Conservation (phyloP, 257 asterid genomes). For the Coffea eugenioides region DNA sequence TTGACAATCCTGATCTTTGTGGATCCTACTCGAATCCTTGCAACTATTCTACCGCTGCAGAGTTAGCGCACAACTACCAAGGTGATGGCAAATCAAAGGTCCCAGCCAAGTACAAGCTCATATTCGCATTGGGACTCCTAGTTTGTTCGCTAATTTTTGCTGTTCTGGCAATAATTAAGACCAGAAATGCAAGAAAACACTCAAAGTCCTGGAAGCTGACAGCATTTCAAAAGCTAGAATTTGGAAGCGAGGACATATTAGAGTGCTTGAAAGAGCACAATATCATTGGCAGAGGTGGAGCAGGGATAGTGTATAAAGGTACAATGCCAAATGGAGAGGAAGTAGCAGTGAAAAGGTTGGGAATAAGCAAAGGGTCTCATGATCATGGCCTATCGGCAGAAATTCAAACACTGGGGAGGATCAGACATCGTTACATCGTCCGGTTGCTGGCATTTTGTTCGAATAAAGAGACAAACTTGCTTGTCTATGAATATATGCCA, state of each 20-base stretch:
- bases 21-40: slow-evolving; percentile 29
- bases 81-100: slow-evolving; percentile 27
- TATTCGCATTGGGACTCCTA: slow-evolving; percentile 40
- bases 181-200: slow-evolving; percentile 30
- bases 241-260: slow-evolving; percentile 38
- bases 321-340: slow-evolving; percentile 35
- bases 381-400: slow-evolving; percentile 43
- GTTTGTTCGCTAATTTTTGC: slow-evolving; percentile 36
- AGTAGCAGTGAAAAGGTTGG: slow-evolving; percentile 38
- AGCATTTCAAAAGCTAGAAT: slow-evolving; percentile 46
- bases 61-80: slow-evolving; percentile 13
- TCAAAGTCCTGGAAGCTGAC: slow-evolving; percentile 43
- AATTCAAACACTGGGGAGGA: slow-evolving; percentile 36
- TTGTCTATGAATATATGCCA: slow-evolving; percentile 42
- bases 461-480: slow-evolving; percentile 40
- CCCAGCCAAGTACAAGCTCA: slow-evolving; percentile 42
- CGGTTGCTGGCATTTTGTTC: slow-evolving; percentile 36
- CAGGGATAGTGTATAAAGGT: slow-evolving; percentile 45
- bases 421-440: slow-evolving; percentile 41
- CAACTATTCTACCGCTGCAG: slow-evolving; percentile 24
- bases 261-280: slow-evolving; percentile 42
- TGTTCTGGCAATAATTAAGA: slow-evolving; percentile 39
- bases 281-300: slow-evolving; percentile 51
- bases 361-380: slow-evolving; percentile 36
- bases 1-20: slow-evolving; percentile 44